Base-by-base conservation (phyloP, 2,329 filamentous ascomycete species). In the Cryphonectria japonica region DNA sequence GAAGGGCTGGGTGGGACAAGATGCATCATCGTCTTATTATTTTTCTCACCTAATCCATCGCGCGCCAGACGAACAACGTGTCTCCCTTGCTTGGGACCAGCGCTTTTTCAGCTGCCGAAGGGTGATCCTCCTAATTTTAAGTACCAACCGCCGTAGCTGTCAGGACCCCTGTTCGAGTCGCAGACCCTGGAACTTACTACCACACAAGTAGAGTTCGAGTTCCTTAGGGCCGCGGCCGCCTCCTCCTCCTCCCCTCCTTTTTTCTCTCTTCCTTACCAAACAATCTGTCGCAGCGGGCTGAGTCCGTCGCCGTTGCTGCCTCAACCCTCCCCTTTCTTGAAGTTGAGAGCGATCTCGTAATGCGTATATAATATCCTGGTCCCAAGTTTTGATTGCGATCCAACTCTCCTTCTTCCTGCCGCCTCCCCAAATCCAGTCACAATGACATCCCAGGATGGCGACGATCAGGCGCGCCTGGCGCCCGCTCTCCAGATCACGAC, bases 401-500 rank as follows among this genome's bases (percentile, higher is more conserved):
- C 39, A 9, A 22, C 11, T 39, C 9, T 41, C 16, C 34, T 63
- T 41, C 37, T 32, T 22, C 32, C 32, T 43, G 39, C 22, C 5
- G 1, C 39, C n/a, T 64, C n/a, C 22, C 32, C 13, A 26, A 14
- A 39, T 7, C 37, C 61, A 22, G 61, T 13, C 46, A 57, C n/a
- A 22, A 69, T 69, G 67, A 34, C 32, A 34, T 57, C 43, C 5
- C 41, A 52, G 13, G 29, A 54, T 3, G 34, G 16, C 46, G 46
- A 54, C 22, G 67, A 64, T 9, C 59, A 63, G 57, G 41, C 43
- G 57, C 59, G 37, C 14, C 32, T 64, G n/a, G 61, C 11, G 32
- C n/a, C 60, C n/a, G 43, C 59, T 6, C 66, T 61, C 2, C 43
- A 64, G 34, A 61, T 64, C 57, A 66, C 62, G n/a, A 63, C 70